Conservation (phyloP, 2,329 filamentous ascomycete species). For the Fusarium globosum region DNA sequence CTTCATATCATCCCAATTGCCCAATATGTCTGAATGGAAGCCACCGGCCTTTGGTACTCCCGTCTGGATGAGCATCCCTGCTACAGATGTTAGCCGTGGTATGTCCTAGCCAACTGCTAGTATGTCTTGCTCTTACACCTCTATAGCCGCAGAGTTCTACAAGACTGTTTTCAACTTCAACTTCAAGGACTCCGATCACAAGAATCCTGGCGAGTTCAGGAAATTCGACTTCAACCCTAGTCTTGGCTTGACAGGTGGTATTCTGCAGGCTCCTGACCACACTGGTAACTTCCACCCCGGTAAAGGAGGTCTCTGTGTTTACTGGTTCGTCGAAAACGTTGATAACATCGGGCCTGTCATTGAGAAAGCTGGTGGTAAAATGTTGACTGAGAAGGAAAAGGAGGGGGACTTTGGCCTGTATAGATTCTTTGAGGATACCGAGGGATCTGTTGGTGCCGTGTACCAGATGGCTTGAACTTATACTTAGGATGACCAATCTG, state of each 20-base stretch:
- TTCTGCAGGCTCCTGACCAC: conserved; percentile 43
- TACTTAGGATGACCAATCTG: neutral
- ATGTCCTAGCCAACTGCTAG: neutral
- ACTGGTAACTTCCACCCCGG: conserved; percentile 42
- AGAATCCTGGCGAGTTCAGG: conserved; percentile 24
- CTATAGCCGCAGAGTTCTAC: conserved; percentile 45
- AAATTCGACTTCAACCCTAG: conserved; percentile 48
- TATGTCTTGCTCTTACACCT: neutral
- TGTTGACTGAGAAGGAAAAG: conserved; percentile 44
- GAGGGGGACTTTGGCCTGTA: conserved; percentile 45
- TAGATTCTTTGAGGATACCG: conserved; percentile 48
- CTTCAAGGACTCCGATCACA: conserved; percentile 32
- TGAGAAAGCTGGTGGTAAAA: conserved; percentile 45
- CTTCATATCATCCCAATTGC: neutral
- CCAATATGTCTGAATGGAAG: conserved; percentile 46
- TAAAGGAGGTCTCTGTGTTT: conserved; percentile 44
- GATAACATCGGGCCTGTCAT: conserved; percentile 41
- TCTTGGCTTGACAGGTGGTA: conserved; percentile 44
- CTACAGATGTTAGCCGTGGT: conserved; percentile 44
- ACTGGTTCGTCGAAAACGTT: conserved; percentile 49
- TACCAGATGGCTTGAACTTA: conserved; percentile 42
- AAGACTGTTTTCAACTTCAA: conserved; percentile 45
- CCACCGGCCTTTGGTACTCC: conserved; percentile 45
- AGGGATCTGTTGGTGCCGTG: conserved; percentile 47
- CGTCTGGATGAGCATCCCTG: conserved; percentile 47